Conservation (phyloP, 345 rosid genomes). For the Salix viminalis region DNA sequence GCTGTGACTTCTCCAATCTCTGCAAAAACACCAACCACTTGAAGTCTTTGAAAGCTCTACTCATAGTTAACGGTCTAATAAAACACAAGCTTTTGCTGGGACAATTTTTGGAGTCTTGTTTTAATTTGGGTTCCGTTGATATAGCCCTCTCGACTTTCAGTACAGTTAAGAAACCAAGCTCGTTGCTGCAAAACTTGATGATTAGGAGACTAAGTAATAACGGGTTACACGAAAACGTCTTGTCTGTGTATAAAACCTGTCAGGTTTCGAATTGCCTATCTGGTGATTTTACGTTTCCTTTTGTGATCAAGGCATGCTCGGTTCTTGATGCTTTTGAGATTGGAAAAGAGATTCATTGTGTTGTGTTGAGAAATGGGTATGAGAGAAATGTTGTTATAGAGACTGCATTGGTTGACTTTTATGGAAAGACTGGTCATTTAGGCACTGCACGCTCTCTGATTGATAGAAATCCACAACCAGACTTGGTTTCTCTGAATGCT, state of each 20-base stretch:
- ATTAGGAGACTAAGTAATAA: conserved; percentile 32
- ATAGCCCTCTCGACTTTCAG: conserved; percentile 38
- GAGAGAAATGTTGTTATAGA: conserved; percentile 33
- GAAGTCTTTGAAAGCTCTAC: conserved; percentile 33
- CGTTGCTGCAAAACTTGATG: conserved; percentile 33
- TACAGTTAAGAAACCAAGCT: conserved; percentile 11
- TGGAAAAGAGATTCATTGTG: conserved; percentile 39
- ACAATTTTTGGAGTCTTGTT: conserved; percentile 37
- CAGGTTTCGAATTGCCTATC: conserved; percentile 29
- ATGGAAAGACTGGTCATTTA: conserved; percentile 12
- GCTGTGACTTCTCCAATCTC: background rate
- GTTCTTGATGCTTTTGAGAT: conserved; percentile 23
- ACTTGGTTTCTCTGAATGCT: conserved; percentile 28
- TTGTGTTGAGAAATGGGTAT: conserved; percentile 41
- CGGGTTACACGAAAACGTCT: conserved; percentile 33
- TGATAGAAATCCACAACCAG: conserved; percentile 24
- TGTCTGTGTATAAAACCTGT: conserved; percentile 29
- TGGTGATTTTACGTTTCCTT: conserved; percentile 43
- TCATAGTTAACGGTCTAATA: conserved; percentile 27
- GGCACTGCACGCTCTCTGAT: conserved; percentile 10
- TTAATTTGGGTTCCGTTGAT: conserved; percentile 25
- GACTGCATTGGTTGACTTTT: conserved; percentile 19
- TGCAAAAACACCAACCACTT: conserved; percentile 24
- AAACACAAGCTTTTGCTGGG: conserved; percentile 7
- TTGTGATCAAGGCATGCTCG: conserved; percentile 45